phyloP scores from a whole-genome alignment of 2,329 filamentous ascomycete species.

The Stagonosporopsis tanaceti region DNA sequence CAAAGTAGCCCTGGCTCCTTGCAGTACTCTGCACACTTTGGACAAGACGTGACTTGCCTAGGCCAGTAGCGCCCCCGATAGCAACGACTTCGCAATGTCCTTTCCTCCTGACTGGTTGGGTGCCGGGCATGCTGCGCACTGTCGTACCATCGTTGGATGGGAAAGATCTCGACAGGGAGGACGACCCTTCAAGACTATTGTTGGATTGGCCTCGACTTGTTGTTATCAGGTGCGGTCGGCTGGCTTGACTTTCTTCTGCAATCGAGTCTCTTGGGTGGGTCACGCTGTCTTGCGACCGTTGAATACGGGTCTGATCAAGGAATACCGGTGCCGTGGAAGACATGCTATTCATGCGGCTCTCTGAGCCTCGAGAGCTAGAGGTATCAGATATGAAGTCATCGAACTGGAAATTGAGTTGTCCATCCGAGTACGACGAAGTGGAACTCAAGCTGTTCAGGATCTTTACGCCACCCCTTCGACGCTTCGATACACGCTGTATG shows the following conservation, averaged over 20 bases:
- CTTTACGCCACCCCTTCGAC: conserved; percentile 59
- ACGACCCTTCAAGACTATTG: conserved; percentile 42
- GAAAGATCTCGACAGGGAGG: conserved; percentile 35
- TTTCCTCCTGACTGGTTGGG: conserved; percentile 56
- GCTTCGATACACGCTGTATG: conserved; percentile 77
- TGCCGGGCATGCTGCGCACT: conserved; percentile 42
- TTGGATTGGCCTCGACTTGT: conserved; percentile 36
- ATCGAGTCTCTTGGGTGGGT: conserved; percentile 35
- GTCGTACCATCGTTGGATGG: conserved; percentile 39
- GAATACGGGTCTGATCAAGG: conserved; percentile 37
- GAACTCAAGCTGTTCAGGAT: conserved; percentile 61
- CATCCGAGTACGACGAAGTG: conserved; percentile 61
- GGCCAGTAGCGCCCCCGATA: conserved; percentile 64
- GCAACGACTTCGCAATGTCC: conserved; percentile 68
- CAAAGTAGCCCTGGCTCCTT: conserved; percentile 67
- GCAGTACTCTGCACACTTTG: conserved; percentile 65
- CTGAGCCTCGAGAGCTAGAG: conserved; percentile 64
- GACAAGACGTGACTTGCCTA: conserved; percentile 68
- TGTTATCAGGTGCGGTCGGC: conserved; percentile 31
- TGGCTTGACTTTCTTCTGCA: conserved; percentile 32
- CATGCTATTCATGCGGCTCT: conserved; percentile 49
- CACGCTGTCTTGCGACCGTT: conserved; percentile 42
- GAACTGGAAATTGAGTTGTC: conserved; percentile 57
- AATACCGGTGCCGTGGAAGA: conserved; percentile 35
- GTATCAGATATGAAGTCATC: conserved; percentile 60